Evolutionary conservation across 192 early-diverging fungal genomes (phyloP), one percentile per base, ranked within the genome.

Genomic region (Gaertneriomyces sp.): DNA sequence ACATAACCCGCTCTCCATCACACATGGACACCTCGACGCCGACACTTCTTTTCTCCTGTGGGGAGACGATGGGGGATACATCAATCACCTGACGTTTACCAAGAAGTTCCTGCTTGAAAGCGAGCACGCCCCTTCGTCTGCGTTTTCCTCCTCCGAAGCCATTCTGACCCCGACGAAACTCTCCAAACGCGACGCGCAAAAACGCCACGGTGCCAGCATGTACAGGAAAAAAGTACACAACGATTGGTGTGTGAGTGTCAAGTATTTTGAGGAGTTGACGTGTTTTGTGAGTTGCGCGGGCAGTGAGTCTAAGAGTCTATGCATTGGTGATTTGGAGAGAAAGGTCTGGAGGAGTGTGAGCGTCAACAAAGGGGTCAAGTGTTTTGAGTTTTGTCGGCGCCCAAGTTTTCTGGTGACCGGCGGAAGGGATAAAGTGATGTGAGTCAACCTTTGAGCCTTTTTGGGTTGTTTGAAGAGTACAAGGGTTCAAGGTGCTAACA

Each of bases 361-460:
- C 45, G 77, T 85, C 7, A 75, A 81, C 5, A 87, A 87, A 62
- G 85, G 85, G 7, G 79, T 87, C 58, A 81, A 76, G 43, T 81
- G 79, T 64, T 87, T 87, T 69, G 83, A 83, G 39, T 85, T 79
- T 65, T 85, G 79, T 65, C 68, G 81, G 39, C 56, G 85, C 49
- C 85, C 85, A 5, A 79, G 77, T 53, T 87, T 86, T 68, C 64
- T 87, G 4, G 81, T 87, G 1, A 87, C 85, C 1, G 85, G 85
- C 25, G 85, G 85, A 7, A 42, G 83, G 17, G 85, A 87, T 62
- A 86, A 86, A 63, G 76, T 86, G 46, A 81, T 86, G 84, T 86
- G 57, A 45, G 77, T 59, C 25, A 33, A 2, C 25, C 0, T 33
- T 33, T 33, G 25, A 2, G 25, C 25, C 25, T 33, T 33, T 33